Percentiles rank a stretch among this genome's conserved stretches.
These are phyloP conservation scores for Schrenkiella parvula DNA, from an alignment of 345 rosid genomes.

Conservation along the genomic window DNA sequence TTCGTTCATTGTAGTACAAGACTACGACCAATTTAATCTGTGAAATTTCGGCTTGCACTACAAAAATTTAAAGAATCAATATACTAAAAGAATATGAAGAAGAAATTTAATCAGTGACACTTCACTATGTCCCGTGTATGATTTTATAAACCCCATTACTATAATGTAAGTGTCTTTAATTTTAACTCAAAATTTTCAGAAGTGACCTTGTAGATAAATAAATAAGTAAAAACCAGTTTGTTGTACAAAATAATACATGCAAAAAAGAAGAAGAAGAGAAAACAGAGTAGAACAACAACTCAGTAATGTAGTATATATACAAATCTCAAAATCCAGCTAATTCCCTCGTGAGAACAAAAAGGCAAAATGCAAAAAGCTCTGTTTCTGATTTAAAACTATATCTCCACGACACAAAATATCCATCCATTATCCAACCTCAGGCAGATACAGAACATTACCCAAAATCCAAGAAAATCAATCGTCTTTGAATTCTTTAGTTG, in stretches of 20 bases:
- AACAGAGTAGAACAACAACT: slow-evolving; percentile 15
- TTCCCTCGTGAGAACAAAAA: neutral
- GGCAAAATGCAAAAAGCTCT: slow-evolving; percentile 17
- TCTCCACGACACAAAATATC: neutral
- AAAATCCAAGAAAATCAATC: slow-evolving; percentile 26
- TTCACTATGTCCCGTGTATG: neutral
- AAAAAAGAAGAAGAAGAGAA: neutral
- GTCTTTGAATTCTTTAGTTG: slow-evolving; percentile 51
- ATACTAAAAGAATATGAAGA: too few species aligned
- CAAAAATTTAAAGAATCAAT: too few species aligned
- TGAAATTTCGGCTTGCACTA: too few species aligned
- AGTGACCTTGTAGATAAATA: neutral
- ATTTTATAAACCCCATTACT: neutral
- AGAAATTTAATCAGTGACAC: neutral
- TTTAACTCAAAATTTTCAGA: neutral
- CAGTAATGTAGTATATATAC: slow-evolving; percentile 25
- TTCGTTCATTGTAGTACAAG: too few species aligned
- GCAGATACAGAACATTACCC: slow-evolving; percentile 2
- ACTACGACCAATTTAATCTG: neutral
- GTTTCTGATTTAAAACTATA: slow-evolving; percentile 13
- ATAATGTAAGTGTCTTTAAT: neutral
- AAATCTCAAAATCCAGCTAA: slow-evolving; percentile 15
- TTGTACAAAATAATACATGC: slow-evolving; percentile 19
- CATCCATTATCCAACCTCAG: neutral
- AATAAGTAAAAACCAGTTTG: neutral